These are phyloP conservation scores for Boletus vermiculosoides DNA, from an alignment of 768 basidiomycete species.

Conservation along the genomic window DNA sequence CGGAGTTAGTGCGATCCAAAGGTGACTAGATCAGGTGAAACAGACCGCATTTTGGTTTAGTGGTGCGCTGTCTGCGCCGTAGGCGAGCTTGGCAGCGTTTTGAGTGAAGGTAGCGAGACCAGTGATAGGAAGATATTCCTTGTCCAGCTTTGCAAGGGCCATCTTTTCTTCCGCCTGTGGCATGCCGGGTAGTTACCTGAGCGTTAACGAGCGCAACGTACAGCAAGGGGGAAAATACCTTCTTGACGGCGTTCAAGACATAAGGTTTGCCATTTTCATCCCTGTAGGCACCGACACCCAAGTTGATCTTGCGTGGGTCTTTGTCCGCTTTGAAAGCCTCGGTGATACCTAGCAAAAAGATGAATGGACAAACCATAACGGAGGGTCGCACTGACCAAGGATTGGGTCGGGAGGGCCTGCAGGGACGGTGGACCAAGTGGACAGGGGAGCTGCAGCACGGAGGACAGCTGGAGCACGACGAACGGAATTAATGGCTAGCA, in stretches of 20 bases:
- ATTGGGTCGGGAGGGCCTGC: slow-evolving; percentile 93
- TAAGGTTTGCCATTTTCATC: slow-evolving; percentile 95
- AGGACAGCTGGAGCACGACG: slow-evolving; percentile 49
- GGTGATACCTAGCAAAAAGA: slow-evolving; percentile 61
- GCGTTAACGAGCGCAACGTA: neutral
- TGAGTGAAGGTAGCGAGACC: slow-evolving; percentile 85
- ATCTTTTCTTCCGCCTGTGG: slow-evolving; percentile 75
- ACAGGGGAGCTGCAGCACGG: slow-evolving; percentile 45
- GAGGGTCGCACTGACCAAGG: slow-evolving; percentile 56
- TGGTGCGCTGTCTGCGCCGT: slow-evolving; percentile 76
- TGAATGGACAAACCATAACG: slow-evolving; percentile 4
- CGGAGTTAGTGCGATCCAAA: neutral
- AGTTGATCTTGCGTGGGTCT: slow-evolving; percentile 90
- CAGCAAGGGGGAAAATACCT: slow-evolving; percentile 45
- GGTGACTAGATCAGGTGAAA: slow-evolving; percentile 14
- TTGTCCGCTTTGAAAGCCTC: slow-evolving; percentile 98
- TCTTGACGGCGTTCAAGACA: slow-evolving; percentile 84
- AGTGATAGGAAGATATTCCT: slow-evolving; percentile 96
- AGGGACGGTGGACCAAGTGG: slow-evolving; percentile 78
- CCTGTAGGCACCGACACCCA: slow-evolving; percentile 96
- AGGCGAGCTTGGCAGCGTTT: slow-evolving; percentile 86
- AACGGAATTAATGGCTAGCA: slow-evolving; percentile 44
- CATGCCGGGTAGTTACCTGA: slow-evolving; percentile 1
- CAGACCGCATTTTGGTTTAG: slow-evolving; percentile 71
- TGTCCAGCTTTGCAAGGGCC: slow-evolving; percentile 66